Base-by-base conservation (phyloP, 257 asterid genomes). In the Forsythia suspensa region DNA sequence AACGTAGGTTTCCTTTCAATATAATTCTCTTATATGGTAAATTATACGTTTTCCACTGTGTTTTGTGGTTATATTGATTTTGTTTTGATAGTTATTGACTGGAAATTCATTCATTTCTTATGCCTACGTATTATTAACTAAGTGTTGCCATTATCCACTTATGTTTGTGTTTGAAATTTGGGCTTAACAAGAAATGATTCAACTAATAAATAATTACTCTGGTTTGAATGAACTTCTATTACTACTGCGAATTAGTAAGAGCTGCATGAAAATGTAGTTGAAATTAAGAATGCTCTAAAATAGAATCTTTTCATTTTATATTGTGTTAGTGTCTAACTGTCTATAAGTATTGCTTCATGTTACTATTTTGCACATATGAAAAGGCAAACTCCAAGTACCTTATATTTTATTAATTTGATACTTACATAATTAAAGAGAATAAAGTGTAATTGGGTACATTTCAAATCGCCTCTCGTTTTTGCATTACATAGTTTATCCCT, bases 1-100 rank as follows among this genome's bases (percentile, higher is more conserved):
- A 73, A 87, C 98, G 99, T 95, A 86, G 80, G 93, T 76, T 71
- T 10, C 42, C 37, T 72, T 21, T 75, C 75, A 48, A 5, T 16
- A 52, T 1, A 18, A 16, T 46, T 46, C 1, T 46, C 16, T 46
- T 46, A 46, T 46, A 46, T 3, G 34, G 34, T 46, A 11, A 4
- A 46, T 52, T 52, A 52, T 16, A 13, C 5, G 63, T 5, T 18
- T 52, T 5, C 52, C 24, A 16, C 9, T 16, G 24, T 5, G 9
- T 29, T 48, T 37, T 48, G 42, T 20, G 16, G 24, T 37, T 3
- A 2, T 4, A 2, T 63, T 34, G 12, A 13, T 24, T 21, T 43
- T 66, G 10, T 39, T 75, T 52, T 16, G 61, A 16, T 52, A 16
- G 61, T 16, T 52, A 52, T 16, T 52, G 21, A 24, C 61, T 0